Base-by-base conservation (phyloP, 345 rosid species). In the Kandelia obovata region DNA sequence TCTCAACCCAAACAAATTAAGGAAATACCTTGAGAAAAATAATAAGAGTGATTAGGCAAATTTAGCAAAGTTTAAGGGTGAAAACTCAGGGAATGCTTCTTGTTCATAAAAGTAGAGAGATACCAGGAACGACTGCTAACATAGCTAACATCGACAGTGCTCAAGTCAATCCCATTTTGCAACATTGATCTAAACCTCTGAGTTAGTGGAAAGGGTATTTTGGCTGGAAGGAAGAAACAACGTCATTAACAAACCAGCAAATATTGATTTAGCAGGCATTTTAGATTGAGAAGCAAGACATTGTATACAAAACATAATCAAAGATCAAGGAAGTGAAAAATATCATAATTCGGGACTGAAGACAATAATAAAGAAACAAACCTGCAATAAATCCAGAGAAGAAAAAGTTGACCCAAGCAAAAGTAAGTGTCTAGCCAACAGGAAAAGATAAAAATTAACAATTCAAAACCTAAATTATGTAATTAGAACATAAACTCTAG, bases 361-460 rank as follows among this genome's bases (percentile, higher is more conserved):
- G 65, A 63, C 9, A 59, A 16, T 11, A 51, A 17, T 9, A 52
- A 58, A 31, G 66, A 68, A 71, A 58, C 77, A 58, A 51, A 96
- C 99, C 99, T 84, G 98, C 95, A 73, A 96, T 98, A 71, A 96
- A 96, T 71, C 98, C 99, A 68, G 98, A 86, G 83, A 96, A 96
- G 96, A 96, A 96, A 75, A 96, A 92, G 90, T 96, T 96, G 87
- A 96, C 99, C 95, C 95, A 96, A 0, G 99, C 98, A 79, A 86
- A 92, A 77, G 99, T 96, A 55, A 96, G 96, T 35, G 97, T 92
- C 99, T 96, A 87, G 46, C 64, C 73, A 79, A 67, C 62, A 57
- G 23, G 74, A 66, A 55, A 65, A 46, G 37, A 7, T 34, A 58
- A 59, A 43, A 13, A 11, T 13, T 43, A 17, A 75, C n/a, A 72